A percentile compares a stretch with the other conserved stretches of the same genome.
Conservation (phyloP, 73 alveolate genomes). For the Paramecium sexaurelia region DNA sequence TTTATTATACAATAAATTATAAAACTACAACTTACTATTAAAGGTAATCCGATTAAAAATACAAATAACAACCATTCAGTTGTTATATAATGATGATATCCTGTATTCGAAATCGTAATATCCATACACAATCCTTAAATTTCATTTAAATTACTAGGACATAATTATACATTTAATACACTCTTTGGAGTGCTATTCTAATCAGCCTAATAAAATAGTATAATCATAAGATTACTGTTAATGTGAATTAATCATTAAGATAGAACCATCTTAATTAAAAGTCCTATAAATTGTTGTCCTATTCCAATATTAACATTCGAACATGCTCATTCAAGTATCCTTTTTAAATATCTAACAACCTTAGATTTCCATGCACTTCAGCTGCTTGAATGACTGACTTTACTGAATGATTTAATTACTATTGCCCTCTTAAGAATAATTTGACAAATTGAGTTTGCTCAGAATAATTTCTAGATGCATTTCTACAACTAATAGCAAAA, state of each 20-base stretch:
- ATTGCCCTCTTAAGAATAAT: constrained; percentile 30
- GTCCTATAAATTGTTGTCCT: background rate
- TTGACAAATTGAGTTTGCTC: constrained; percentile 8
- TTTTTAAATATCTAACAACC: background rate
- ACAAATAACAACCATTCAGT: background rate
- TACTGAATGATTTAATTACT: background rate
- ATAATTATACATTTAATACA: background rate
- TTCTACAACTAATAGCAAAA: constrained; percentile 55
- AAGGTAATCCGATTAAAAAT: background rate
- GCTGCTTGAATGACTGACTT: background rate
- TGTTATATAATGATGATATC: background rate
- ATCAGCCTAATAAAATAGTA: background rate
- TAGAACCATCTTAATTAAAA: background rate
- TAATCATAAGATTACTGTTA: background rate
- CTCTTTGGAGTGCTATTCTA: background rate
- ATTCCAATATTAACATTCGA: background rate
- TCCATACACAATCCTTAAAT: background rate
- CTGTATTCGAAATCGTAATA: background rate
- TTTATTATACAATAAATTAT: background rate
- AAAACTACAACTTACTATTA: background rate
- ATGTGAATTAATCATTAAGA: constrained; percentile 6
- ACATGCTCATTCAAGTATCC: constrained; percentile 24
- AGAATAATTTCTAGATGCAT: background rate
- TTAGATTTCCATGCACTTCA: background rate
- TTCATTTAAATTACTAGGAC: background rate